Conservation (phyloP, 2,329 filamentous ascomycete species). For the Shiraia sp. region DNA sequence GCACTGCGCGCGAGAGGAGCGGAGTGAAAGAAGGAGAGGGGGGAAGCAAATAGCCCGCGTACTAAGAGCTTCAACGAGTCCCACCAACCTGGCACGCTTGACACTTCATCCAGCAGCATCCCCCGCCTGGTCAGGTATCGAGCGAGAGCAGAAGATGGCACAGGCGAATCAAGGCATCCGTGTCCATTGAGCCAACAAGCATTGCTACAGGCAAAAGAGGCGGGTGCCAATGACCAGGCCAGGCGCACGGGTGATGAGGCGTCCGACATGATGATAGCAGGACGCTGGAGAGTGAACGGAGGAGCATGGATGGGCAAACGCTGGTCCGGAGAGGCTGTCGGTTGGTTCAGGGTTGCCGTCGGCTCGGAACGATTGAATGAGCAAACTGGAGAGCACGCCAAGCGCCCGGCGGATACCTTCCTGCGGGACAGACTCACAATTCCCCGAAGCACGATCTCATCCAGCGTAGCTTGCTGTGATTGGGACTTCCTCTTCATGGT, state of each 20-base stretch:
- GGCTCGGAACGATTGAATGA: conserved; percentile 18
- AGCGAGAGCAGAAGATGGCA: no score
- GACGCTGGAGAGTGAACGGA: no score
- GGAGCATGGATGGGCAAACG: no score
- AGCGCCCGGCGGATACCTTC: conserved; percentile 12
- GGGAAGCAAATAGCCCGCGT: conserved; percentile 5
- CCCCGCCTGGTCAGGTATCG: conserved; percentile 5
- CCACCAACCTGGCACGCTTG: conserved; percentile 16
- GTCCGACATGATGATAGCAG: conserved; percentile 14
- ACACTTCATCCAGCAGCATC: conserved; percentile 9
- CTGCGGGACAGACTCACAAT: background rate
- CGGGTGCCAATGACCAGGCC: conserved; percentile 9
- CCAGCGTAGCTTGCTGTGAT: background rate
- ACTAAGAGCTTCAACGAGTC: conserved; percentile 10
- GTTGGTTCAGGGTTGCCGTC: conserved; percentile 19
- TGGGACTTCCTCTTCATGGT: background rate
- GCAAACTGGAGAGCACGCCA: conserved; percentile 8
- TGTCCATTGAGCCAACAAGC: conserved; percentile 10
- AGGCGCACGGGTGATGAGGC: conserved; percentile 6
- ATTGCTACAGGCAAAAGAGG: conserved; percentile 11
- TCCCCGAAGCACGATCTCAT: conserved; percentile 1
- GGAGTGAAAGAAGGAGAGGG: conserved; percentile 3
- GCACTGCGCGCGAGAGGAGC: no score
- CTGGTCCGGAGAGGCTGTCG: conserved; percentile 9
- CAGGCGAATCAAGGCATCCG: no score